phyloP scores from a whole-genome alignment of 768 basidiomycete genomes.

The Tricholomella constricta region DNA sequence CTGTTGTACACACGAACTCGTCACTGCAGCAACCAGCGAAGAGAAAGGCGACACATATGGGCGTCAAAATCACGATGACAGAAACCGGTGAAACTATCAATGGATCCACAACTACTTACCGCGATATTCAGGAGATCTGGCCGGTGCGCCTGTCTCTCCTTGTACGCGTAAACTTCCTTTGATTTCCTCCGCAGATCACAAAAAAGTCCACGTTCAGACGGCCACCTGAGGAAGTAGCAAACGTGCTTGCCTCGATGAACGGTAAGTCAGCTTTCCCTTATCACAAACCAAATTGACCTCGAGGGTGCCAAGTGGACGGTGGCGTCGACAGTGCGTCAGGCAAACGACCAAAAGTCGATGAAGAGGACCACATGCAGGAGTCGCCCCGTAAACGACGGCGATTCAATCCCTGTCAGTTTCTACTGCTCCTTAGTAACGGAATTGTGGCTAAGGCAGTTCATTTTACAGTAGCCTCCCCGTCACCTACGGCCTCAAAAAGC shows the following conservation, averaged over 20 bases:
- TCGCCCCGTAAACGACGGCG: constrained; percentile 14
- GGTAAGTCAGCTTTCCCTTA: background rate
- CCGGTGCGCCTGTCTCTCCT: background rate
- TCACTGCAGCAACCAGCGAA: background rate
- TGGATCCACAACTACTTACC: background rate
- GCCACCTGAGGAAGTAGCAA: constrained; percentile 12
- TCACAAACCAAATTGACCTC: background rate
- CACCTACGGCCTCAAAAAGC: background rate
- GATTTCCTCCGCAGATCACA: constrained; percentile 2
- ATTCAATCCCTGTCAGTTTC: constrained; percentile 12
- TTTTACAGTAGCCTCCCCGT: constrained; percentile 6
- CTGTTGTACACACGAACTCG: background rate
- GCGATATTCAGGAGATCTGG: constrained; percentile 3
- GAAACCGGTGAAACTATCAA: background rate
- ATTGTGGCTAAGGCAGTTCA: no score
- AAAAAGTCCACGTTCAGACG: constrained; percentile 6
- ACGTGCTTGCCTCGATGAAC: constrained; percentile 16
- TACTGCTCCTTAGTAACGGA: no score
- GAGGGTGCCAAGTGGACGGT: constrained; percentile 1
- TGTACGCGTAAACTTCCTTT: background rate
- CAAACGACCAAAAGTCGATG: background rate
- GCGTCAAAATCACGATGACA: background rate
- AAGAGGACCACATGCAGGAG: background rate
- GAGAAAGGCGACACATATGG: background rate
- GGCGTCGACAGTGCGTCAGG: background rate